Evolutionary conservation across 225 moss, liverwort and hornwort species (phyloP).

Genomic region (Polytrichum formosum): DNA sequence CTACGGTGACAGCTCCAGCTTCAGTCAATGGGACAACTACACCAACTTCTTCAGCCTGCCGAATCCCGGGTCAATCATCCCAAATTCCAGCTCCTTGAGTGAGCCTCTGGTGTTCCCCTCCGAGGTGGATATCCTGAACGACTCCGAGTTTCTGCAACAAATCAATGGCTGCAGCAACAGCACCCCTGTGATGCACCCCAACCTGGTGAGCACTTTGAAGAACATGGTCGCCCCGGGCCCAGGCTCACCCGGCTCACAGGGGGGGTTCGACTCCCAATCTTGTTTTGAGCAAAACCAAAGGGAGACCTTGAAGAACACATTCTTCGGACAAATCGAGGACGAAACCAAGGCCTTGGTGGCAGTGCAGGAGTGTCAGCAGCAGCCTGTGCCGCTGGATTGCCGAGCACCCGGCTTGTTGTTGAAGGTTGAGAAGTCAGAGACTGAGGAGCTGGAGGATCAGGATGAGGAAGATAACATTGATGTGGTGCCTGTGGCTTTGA

Average conservation of each 20-base stretch:
- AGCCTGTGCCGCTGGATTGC: too few relatives aligned
- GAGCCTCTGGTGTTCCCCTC: constrained; percentile 36
- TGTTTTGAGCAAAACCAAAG: too few relatives aligned
- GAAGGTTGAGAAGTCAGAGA: constrained; percentile 32
- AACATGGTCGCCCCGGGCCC: constrained; percentile 50
- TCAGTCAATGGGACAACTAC: constrained; percentile 25
- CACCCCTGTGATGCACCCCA: constrained; percentile 80
- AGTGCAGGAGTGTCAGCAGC: too few relatives aligned
- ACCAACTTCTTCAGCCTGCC: constrained; percentile 17
- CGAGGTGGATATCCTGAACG: constrained; percentile 32
- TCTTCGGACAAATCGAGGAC: too few relatives aligned
- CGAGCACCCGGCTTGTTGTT: too few relatives aligned
- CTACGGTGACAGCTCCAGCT: constrained; percentile 21
- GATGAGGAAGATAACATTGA: too few relatives aligned
- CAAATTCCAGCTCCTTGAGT: constrained; percentile 24
- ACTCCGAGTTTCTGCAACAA: constrained; percentile 43
- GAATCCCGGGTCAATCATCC: background rate
- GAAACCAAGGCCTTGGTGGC: too few relatives aligned
- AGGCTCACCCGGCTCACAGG: constrained; percentile 16
- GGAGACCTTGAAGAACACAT: too few relatives aligned
- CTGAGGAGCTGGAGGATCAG: constrained; percentile 54
- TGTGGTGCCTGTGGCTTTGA: constrained; percentile 71
- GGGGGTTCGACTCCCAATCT: too few relatives aligned
- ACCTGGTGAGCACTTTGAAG: constrained; percentile 78
- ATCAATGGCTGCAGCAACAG: constrained; percentile 19